Evolutionary conservation across 495 filamentous ascomycete genomes (phyloP).

Genomic region (Aspergillus campestris): DNA sequence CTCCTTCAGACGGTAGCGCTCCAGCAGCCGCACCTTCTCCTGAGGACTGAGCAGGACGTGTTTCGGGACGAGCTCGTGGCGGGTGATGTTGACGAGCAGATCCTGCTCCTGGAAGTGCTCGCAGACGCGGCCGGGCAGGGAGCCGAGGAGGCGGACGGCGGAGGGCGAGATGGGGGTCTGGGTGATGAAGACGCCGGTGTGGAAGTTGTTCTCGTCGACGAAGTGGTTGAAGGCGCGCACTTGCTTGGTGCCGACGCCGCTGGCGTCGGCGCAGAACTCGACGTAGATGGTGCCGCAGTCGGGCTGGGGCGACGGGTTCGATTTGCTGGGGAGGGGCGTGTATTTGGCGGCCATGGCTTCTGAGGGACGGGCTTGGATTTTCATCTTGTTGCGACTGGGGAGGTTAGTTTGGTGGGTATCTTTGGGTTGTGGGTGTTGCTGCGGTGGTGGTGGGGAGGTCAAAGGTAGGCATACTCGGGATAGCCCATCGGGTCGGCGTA

Average conservation of each 20-base stretch:
- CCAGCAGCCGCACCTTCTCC: conserved; percentile 75
- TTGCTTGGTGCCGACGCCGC: conserved; percentile 75
- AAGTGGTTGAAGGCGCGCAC: conserved; percentile 81
- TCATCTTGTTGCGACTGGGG: conserved; percentile 69
- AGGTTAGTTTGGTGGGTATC: conserved; percentile 14
- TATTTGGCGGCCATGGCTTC: conserved; percentile 77
- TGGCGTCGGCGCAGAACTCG: conserved; percentile 72
- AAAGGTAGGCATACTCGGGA: conserved; percentile 49
- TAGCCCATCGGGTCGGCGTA: conserved; percentile 62
- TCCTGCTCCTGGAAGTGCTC: conserved; percentile 95
- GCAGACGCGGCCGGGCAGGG: conserved; percentile 68
- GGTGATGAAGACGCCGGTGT: conserved; percentile 83
- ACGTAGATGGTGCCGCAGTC: conserved; percentile 87
- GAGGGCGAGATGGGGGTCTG: conserved; percentile 71
- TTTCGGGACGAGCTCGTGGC: conserved; percentile 92
- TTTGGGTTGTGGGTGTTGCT: background rate
- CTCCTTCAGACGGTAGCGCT: conserved; percentile 92
- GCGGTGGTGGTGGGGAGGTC: background rate
- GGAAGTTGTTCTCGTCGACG: conserved; percentile 66
- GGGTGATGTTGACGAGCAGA: conserved; percentile 94
- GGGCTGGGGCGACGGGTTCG: conserved; percentile 53
- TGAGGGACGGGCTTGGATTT: conserved; percentile 75
- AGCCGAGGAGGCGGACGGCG: conserved; percentile 60
- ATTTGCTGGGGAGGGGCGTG: conserved; percentile 54
- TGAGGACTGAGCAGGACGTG: conserved; percentile 83